These are phyloP conservation scores for Pythium dissimile DNA, from an alignment of 352 stramenopile species.

Conservation along the genomic window DNA sequence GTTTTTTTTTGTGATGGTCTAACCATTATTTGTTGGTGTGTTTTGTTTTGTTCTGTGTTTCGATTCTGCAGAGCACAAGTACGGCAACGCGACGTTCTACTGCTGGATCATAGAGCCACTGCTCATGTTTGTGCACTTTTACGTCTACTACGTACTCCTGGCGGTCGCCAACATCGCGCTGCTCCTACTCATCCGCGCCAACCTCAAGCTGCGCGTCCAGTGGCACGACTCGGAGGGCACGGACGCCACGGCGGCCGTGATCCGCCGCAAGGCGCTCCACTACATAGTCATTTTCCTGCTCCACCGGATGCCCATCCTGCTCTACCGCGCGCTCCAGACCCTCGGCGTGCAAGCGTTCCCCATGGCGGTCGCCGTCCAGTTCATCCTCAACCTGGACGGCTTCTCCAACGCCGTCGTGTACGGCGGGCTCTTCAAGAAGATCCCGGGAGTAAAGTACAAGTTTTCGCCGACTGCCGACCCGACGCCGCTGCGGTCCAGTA, in stretches of 20 bases:
- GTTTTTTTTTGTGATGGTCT: too few species aligned
- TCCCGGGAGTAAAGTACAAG: conserved; percentile 1
- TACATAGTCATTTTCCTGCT: conserved; percentile 72
- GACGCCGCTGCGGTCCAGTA: conserved; percentile 7
- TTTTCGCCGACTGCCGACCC: background rate
- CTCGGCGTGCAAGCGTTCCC: conserved; percentile 31
- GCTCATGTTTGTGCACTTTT: conserved; percentile 76
- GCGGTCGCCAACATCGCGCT: conserved; percentile 72
- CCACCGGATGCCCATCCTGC: conserved; percentile 66
- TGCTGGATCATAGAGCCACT: conserved; percentile 72
- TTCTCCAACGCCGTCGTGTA: conserved; percentile 77
- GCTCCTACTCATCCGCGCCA: conserved; percentile 55
- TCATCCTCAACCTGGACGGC: conserved; percentile 63
- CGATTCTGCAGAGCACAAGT: conserved; percentile 38
- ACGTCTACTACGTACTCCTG: conserved; percentile 64
- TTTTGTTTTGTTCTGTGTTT: background rate
- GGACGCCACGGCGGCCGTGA: conserved; percentile 64
- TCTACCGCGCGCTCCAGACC: conserved; percentile 58
- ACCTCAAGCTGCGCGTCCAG: conserved; percentile 59
- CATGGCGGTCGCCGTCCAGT: conserved; percentile 45
- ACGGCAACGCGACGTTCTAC: conserved; percentile 79
- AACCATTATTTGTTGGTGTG: background rate
- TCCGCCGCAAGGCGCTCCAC: conserved; percentile 62
- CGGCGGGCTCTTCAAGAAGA: conserved; percentile 44
- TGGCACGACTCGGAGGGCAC: conserved; percentile 63